phyloP scores from a whole-genome alignment of 768 basidiomycete genomes.

The Hypsizygus marmoreus region DNA sequence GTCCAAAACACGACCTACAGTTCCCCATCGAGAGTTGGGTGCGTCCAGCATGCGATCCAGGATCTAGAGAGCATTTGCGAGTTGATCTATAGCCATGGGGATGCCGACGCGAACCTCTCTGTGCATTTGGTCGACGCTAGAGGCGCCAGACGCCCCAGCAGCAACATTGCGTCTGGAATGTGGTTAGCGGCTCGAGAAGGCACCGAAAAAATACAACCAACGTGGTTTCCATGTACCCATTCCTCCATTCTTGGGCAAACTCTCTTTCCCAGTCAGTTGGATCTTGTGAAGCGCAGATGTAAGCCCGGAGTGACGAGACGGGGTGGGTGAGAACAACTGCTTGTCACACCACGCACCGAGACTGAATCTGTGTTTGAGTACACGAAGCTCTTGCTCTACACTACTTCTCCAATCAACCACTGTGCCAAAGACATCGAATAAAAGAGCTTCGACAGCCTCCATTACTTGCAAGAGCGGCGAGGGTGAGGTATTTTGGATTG shows the following conservation, averaged over 20 bases:
- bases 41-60: constrained; percentile 55
- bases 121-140: constrained; percentile 58
- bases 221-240: constrained; percentile 50
- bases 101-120: constrained; percentile 39
- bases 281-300: constrained; percentile 9
- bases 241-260: constrained; percentile 61
- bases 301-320: not conserved
- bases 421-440: constrained; percentile 56
- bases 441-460: constrained; percentile 38
- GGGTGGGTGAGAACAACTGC: not conserved
- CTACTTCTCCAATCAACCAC: constrained; percentile 47
- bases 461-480: too few relatives aligned
- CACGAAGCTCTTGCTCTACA: constrained; percentile 32
- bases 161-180: constrained; percentile 42
- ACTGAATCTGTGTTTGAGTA: constrained; percentile 28
- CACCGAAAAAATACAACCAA: constrained; percentile 32
- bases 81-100: not conserved
- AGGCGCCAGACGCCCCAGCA: constrained; percentile 45
- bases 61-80: constrained; percentile 37
- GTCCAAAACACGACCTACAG: constrained; percentile 47
- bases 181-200: not conserved
- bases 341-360: constrained; percentile 24
- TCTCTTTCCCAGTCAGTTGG: constrained; percentile 39
- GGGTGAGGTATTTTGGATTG: too few relatives aligned
- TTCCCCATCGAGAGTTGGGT: constrained; percentile 43